Evolutionary conservation across 2,329 filamentous ascomycete species (phyloP).

Genomic region (Trichoderma brevicompactum): DNA sequence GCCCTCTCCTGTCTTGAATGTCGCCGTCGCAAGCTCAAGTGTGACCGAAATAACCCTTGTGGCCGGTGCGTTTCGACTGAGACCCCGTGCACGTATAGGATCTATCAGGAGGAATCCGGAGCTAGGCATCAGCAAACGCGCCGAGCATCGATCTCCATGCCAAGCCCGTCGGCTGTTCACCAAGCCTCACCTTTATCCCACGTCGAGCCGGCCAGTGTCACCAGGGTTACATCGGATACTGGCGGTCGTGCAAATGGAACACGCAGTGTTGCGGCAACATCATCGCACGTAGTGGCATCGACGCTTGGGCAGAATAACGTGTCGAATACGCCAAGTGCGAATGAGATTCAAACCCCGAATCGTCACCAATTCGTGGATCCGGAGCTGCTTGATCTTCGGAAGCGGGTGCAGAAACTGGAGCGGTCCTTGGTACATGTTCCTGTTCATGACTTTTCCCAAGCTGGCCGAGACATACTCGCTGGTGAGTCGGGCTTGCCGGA

Average conservation of each 20-base stretch:
- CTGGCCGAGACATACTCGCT: background rate
- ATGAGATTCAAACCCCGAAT: slow-evolving; percentile 43
- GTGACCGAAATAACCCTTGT: slow-evolving; percentile 62
- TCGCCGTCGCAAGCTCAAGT: slow-evolving; percentile 63
- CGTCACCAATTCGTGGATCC: background rate
- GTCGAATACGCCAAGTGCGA: slow-evolving; percentile 51
- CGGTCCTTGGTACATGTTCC: slow-evolving; percentile 1
- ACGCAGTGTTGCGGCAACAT: too few species aligned
- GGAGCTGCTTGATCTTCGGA: slow-evolving; percentile 2
- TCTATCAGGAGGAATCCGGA: background rate
- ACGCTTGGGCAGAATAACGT: background rate
- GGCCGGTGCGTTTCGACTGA: slow-evolving; percentile 61
- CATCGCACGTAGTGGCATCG: too few species aligned
- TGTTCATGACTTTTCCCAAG: background rate
- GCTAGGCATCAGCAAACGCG: background rate
- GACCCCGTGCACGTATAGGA: slow-evolving; percentile 36
- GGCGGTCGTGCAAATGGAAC: background rate
- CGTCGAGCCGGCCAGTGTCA: background rate
- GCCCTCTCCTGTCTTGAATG: slow-evolving; percentile 60
- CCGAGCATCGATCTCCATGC: background rate
- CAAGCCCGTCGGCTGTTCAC: background rate
- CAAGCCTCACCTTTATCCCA: background rate
- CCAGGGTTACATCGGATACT: background rate
- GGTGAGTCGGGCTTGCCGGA: background rate
- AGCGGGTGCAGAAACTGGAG: background rate